phyloP scores from a whole-genome alignment of 2,329 filamentous ascomycete genomes.

The Arthrobotrys megalospora region DNA sequence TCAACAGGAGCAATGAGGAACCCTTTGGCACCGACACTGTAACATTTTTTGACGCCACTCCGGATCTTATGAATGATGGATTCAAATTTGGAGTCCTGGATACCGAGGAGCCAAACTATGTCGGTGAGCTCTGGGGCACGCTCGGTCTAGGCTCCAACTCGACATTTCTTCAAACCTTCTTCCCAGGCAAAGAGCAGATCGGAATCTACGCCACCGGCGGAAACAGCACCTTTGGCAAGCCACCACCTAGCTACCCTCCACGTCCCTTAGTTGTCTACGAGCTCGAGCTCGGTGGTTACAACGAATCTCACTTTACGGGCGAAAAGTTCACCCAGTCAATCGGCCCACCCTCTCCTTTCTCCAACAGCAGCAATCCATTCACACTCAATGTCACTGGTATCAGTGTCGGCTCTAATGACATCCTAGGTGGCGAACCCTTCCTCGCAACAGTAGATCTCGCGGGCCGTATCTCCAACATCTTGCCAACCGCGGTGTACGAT shows the following conservation, averaged over 20 bases:
- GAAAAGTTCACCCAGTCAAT: constrained; percentile 30
- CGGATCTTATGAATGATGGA: constrained; percentile 8
- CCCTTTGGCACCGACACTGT: constrained; percentile 3
- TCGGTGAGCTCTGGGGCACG: constrained; percentile 9
- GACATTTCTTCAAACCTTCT: constrained; percentile 39
- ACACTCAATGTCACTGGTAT: constrained; percentile 28
- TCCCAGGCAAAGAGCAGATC: constrained; percentile 33
- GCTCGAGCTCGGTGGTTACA: constrained; percentile 39
- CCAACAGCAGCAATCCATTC: constrained; percentile 33
- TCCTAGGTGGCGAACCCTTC: constrained; percentile 12
- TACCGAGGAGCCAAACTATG: not conserved
- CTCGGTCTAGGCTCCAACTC: constrained; percentile 31
- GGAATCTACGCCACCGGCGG: constrained; percentile 32
- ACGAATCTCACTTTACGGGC: constrained; percentile 23
- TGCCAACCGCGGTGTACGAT: constrained; percentile 15
- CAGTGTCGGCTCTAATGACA: not conserved
- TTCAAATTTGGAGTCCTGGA: constrained; percentile 6
- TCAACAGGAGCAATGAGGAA: not conserved
- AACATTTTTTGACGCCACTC: not conserved
- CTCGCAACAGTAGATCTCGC: constrained; percentile 18
- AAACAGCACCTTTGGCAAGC: constrained; percentile 29
- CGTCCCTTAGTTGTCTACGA: constrained; percentile 19
- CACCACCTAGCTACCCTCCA: not conserved
- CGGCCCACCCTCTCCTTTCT: constrained; percentile 6
- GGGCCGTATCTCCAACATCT: constrained; percentile 2